Percentiles rank a stretch among this genome's conserved stretches.
Conservation (phyloP, 371 early-diverging fungal species). For the Funneliformis caledonium region DNA sequence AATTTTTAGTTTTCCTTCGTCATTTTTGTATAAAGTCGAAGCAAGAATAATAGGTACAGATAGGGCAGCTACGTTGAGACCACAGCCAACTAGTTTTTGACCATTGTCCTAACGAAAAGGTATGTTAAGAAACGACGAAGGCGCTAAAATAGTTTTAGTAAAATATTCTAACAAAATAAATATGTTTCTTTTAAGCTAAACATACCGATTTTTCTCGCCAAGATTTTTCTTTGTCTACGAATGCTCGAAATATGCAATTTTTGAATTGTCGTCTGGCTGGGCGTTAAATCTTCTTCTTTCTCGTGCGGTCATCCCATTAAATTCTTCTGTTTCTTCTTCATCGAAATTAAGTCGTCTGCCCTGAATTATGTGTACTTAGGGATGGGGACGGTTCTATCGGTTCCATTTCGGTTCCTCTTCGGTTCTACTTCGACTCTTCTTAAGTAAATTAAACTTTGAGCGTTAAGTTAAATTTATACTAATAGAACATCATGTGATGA, state of each 20-base stretch:
- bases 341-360: no score
- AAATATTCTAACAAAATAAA: background rate
- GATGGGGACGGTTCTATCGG: no score
- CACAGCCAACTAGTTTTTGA: constrained; percentile 24
- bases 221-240: constrained; percentile 12
- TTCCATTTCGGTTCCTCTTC: no score
- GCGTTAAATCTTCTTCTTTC: constrained; percentile 22
- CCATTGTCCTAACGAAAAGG: constrained; percentile 14
- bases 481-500: no score
- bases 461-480: no score
- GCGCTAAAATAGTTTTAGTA: constrained; percentile 31
- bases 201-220: constrained; percentile 30
- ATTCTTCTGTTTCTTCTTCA: no score
- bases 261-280: constrained; percentile 21
- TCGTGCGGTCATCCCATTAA: background rate
- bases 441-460: no score
- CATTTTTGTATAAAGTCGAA: background rate
- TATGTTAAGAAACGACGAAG: constrained; percentile 34
- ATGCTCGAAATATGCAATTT: background rate
- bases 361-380: no score
- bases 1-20: no score
- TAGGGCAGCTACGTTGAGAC: background rate
- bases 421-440: no score
- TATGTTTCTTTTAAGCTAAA: constrained; percentile 23
- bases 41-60: constrained; percentile 23